Base-by-base conservation (phyloP, 2,329 filamentous ascomycete genomes). In the Fusarium sp. region DNA sequence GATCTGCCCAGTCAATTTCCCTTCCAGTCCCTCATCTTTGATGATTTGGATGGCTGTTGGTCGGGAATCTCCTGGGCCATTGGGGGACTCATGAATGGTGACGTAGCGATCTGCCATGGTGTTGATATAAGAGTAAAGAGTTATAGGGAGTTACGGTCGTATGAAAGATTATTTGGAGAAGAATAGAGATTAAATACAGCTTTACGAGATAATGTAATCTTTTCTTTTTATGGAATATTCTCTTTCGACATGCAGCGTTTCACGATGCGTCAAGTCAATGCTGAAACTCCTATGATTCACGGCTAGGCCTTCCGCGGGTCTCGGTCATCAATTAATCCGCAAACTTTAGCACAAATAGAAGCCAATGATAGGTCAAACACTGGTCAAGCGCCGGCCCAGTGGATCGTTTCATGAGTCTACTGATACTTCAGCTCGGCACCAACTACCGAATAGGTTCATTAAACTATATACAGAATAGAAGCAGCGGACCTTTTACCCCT, bases 61-160 rank as follows among this genome's bases (percentile, higher is more conserved):
- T 3, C 61, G 35, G 13, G 41, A 17, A 2, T 64, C 61, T 6
- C 61, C 48, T 3, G 59, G 41, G 1, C 61, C 61, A 0, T 37
- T 64, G 17, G 61, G 41, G 6, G 41, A 53, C 15, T 64, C 26
- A 5, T 64, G 61, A 14, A 64, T 26, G 10, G 59, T 38, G 6
- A 48, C 59, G 59, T 64, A 64, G 5, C 59, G 61, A 11, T 57
- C 61, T 18, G 61, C 6, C 61, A 64, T 64, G 13, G 6, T n/a
- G 12, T n/a, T 33, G 17, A 15, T 33, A 2, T 13, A 23, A 15
- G 20, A 33, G 17, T 3, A 26, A 8, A 12, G 7, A 3, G 14
- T 1, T 10, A 7, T 5, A 3, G 3, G 27, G 9, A 10, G 18
- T 14, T 20, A 18, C 3, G 0, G 7, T 13, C 15, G 8, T 7